A percentile compares a stretch with the other conserved stretches of the same genome.
Conservation (phyloP, 1,284 basidiomycete species). For the Entoloma clypeatum region DNA sequence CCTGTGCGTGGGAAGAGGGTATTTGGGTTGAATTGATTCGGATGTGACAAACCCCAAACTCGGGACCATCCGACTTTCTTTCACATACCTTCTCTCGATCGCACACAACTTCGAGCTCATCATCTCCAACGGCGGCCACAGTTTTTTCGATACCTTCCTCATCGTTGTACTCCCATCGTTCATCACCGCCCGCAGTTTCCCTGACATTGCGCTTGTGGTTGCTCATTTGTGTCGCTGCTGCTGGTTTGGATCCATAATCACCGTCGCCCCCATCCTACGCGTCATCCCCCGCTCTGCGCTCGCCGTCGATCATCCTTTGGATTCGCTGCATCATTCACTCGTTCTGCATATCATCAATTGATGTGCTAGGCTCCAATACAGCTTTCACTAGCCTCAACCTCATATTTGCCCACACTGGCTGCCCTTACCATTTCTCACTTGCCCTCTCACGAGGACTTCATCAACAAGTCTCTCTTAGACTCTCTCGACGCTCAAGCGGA, state of each 20-base stretch:
- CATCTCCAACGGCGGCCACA: constrained; percentile 28
- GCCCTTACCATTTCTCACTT: constrained; percentile 41
- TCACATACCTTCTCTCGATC: constrained; percentile 41
- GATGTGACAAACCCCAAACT: constrained; percentile 35
- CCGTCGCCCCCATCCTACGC: constrained; percentile 16
- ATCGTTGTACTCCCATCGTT: constrained; percentile 18
- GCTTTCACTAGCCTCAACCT: constrained; percentile 22
- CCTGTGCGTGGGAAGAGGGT: constrained; percentile 40
- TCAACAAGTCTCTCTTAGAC: constrained; percentile 77
- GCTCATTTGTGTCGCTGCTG: constrained; percentile 13
- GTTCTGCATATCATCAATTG: constrained; percentile 21
- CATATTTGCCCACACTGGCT: constrained; percentile 59
- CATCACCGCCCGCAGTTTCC: constrained; percentile 18
- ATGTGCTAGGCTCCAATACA: constrained; percentile 27
- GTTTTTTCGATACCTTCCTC: constrained; percentile 19
- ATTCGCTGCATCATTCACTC: constrained; percentile 13
- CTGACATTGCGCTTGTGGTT: constrained; percentile 12
- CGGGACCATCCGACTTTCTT: constrained; percentile 41
- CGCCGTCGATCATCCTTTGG: constrained; percentile 17
- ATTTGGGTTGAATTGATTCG: constrained; percentile 36
- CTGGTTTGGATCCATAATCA: constrained; percentile 5
- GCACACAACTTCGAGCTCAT: constrained; percentile 29
- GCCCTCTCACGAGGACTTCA: constrained; percentile 64
- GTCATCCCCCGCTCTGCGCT: constrained; percentile 17
- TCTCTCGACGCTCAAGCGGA: constrained; percentile 76